Evolutionary conservation across 202 grass and related monocot genomes (phyloP), one percentile per base, ranked within the genome.

Genomic region (Setaria italica): DNA sequence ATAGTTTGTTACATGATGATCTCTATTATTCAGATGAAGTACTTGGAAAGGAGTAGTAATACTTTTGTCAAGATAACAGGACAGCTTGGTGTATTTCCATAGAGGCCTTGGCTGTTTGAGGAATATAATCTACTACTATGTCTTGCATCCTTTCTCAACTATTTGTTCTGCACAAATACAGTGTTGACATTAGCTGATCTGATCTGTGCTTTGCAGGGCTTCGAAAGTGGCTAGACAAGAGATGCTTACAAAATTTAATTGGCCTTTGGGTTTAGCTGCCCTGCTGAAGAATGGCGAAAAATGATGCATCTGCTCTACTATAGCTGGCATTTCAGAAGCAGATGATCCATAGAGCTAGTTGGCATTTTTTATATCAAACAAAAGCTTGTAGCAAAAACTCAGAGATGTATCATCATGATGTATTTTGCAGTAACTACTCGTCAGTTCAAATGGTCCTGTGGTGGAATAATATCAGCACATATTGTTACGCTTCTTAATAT

Each of bases 231-330:
- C 86, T n/a, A 86, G 76, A 51, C 88, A 87, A 69, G 86, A 91
- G 70, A 71, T 41, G 33, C 62, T 88, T 12, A 78, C 57, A 19
- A 87, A 58, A 50, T 89, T 92, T 19, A 94, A 89, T 54, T 97
- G 84, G 94, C 86, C 84, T 1, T 17, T 97, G 65, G 94, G 92
- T 59, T 72, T 94, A 82, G 92, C 90, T 43, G 87, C 86, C 39
- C 19, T 97, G 65, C 35, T 94, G 46, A 94, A 97, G 85, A 88
- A 91, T 75, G 59, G 47, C 3, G 77, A 89, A 30, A 91, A 91
- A 45, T 94, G 73, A 87, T 70, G 41, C 33, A 65, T 73, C 6
- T 48, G 68, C 59, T 10, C 57, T 48, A 19, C 50, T 35, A 35
- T 63, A 49, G 3, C 37, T 51, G 56, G 32, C n/a, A 30, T 33